Base-by-base conservation (phyloP, 257 asterid species). In the Orobanche coerulescens region DNA sequence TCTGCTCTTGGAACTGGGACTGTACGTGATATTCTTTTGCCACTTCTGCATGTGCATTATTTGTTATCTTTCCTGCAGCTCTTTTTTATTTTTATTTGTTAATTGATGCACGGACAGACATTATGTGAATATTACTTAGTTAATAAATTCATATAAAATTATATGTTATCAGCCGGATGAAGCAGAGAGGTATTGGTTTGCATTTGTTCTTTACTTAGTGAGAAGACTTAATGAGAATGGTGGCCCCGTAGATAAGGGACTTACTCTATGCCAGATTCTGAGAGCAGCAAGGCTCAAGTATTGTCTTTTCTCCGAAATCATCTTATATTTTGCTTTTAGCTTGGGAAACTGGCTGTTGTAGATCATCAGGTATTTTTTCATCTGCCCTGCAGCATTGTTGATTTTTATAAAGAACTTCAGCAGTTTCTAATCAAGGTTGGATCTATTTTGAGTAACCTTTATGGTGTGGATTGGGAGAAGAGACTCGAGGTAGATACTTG, bases 121-220 rank as follows among this genome's bases (percentile, higher is more conserved):
- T 55, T 52, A 30, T 31, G 53, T 73, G 63, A 61, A 46, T 37
- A 70, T 71, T 61, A 24, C 15, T 34, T 20, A 36, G 57, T 66
- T 54, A 46, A 16, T 24, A 47, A 68, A 10, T 53, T 58, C 22
- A 66, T 39, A 48, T 51, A 9, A 26, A 62, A 52, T 68, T 49
- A 53, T 69, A 34, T 46, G 43, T 72, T 39, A 50, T 63, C 81
- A 85, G 98, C 85, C 75, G 12, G 98, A 85, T 69, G 96, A 88
- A 71, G 84, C 90, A 59, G 96, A 91, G 61, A 79, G 93, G 26
- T 88, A 85, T 71, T 91, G 94, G 96, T 88, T 91, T 74, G 90
- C 88, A 0, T 88, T 81, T 70, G 75, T 86, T 66, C 84, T 91
- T 12, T 85, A 77, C 87, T 62, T 88, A 1, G 82, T 77, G 37